Conservation (phyloP, 2,329 filamentous ascomycete genomes). For the Colletotrichum chrysophilum region DNA sequence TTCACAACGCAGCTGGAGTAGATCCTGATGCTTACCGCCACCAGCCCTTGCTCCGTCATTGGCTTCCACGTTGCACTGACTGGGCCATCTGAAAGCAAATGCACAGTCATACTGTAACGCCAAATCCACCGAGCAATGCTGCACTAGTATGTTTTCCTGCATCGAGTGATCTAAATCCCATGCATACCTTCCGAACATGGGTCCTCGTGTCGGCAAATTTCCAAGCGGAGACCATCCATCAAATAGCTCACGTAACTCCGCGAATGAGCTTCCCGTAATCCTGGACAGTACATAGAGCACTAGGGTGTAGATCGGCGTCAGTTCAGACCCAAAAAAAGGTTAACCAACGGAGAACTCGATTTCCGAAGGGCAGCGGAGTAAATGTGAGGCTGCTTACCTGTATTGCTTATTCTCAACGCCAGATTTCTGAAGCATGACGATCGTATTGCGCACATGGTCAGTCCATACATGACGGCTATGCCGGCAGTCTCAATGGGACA, state of each 20-base stretch:
- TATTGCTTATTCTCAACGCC: background rate
- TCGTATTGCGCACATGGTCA: background rate
- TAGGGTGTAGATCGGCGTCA: slow-evolving; percentile 7
- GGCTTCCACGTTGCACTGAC: background rate
- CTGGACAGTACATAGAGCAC: slow-evolving; percentile 16
- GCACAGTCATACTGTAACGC: background rate
- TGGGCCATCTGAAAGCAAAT: background rate
- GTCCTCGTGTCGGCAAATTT: slow-evolving; percentile 16
- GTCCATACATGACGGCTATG: background rate
- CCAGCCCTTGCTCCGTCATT: background rate
- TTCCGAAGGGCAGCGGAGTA: background rate
- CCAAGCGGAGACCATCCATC: slow-evolving; percentile 24
- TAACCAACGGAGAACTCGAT: background rate
- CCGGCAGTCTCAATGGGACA: background rate
- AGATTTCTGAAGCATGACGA: background rate
- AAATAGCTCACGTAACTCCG: slow-evolving; percentile 27
- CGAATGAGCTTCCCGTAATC: slow-evolving; percentile 25
- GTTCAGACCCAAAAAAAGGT: slow-evolving; percentile 22
- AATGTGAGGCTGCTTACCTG: background rate
- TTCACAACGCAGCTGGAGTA: background rate
- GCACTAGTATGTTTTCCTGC: background rate
- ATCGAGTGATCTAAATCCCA: background rate
- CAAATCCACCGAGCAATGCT: background rate
- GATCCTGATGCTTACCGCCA: background rate
- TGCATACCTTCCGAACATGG: background rate